Percentiles rank a stretch among this genome's conserved stretches.
Conservation (phyloP, 768 basidiomycete species). For the Tulasnella sp. region DNA sequence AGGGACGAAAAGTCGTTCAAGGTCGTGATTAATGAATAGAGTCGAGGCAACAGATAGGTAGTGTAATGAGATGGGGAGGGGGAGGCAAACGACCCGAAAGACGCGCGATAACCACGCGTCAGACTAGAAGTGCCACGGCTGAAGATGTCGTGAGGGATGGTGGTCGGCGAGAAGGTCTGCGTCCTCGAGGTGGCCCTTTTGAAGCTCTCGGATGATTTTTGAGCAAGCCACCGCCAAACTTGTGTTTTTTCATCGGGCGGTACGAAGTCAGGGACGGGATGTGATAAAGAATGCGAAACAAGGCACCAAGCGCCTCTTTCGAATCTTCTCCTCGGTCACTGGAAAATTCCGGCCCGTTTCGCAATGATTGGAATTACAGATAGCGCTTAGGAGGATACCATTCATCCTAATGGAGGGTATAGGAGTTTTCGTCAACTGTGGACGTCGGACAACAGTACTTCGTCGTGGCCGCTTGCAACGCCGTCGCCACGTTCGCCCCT, state of each 20-base stretch:
- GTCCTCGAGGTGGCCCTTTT: neutral
- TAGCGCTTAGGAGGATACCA: neutral
- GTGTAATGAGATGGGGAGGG: neutral
- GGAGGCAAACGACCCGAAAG: conserved; percentile 5
- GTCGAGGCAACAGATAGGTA: neutral
- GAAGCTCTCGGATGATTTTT: conserved; percentile 1
- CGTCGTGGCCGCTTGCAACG: neutral
- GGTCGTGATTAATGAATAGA: neutral
- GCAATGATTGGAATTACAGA: neutral
- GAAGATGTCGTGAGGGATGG: neutral
- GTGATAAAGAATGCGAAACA: neutral
- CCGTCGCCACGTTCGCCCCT: neutral
- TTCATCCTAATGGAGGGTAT: neutral
- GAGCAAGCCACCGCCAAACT: neutral
- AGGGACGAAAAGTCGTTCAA: neutral
- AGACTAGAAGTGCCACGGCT: neutral
- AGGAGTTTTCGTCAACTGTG: neutral
- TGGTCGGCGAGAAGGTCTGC: neutral
- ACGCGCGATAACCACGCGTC: neutral
- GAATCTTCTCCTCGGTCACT: neutral
- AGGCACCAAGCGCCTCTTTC: neutral
- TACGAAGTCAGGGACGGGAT: conserved; percentile 1
- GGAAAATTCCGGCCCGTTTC: neutral
- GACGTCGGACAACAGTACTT: neutral
- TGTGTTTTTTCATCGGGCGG: neutral